phyloP scores from a whole-genome alignment of 805 yeast species.

The Candida caryicola region DNA sequence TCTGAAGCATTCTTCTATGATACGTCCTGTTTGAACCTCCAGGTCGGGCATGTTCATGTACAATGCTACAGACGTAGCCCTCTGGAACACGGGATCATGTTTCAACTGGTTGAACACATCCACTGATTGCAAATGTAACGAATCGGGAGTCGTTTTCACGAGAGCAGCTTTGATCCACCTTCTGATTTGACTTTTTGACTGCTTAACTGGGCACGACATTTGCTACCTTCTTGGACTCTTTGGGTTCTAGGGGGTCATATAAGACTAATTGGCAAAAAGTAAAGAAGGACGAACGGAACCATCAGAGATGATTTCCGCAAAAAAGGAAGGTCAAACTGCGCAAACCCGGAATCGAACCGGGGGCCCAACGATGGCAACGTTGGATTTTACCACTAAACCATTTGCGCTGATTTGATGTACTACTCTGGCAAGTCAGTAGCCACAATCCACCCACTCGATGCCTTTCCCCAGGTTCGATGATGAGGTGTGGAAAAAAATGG shows the following conservation, averaged over 20 bases:
- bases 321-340: background rate
- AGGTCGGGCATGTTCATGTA: conserved; percentile 74
- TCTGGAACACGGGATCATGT: conserved; percentile 33
- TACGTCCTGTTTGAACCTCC: conserved; percentile 60
- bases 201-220: conserved; percentile 1
- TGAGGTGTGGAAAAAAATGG: background rate
- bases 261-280: too few relatives aligned
- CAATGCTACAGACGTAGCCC: conserved; percentile 54
- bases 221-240: too few relatives aligned
- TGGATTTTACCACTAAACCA: conserved; percentile 6
- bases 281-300: too few relatives aligned
- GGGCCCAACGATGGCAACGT: conserved; percentile 7
- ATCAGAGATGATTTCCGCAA: too few relatives aligned
- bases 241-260: too few relatives aligned
- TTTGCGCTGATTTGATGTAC: conserved; percentile 1
- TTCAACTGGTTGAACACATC: conserved; percentile 19
- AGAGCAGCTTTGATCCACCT: conserved; percentile 22
- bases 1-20: conserved; percentile 53
- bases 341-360: conserved; percentile 6
- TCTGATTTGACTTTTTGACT: conserved; percentile 25
- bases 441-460: too few relatives aligned
- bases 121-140: conserved; percentile 24
- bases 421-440: too few relatives aligned
- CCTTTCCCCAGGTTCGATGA: background rate
- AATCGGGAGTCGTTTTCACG: conserved; percentile 11